phyloP scores from a whole-genome alignment of 2,329 filamentous ascomycete genomes.

The Dothideomycetes sp. region DNA sequence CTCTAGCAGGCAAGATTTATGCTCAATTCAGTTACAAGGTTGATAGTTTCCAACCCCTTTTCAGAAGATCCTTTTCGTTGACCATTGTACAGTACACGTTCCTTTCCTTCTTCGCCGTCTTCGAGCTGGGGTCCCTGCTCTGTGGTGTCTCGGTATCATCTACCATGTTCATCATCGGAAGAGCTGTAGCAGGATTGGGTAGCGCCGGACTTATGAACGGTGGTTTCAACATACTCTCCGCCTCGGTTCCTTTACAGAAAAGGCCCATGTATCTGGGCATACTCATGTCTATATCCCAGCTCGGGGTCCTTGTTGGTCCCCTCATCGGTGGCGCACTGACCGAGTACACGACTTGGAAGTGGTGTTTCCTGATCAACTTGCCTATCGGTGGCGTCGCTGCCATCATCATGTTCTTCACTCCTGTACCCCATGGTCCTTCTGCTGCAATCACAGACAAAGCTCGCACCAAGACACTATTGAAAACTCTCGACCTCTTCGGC shows the following conservation, averaged over 20 bases:
- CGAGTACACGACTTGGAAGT: slow-evolving; percentile 37
- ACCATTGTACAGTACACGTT: slow-evolving; percentile 46
- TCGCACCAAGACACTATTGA: slow-evolving; percentile 31
- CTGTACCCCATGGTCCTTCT: slow-evolving; percentile 21
- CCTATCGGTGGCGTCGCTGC: slow-evolving; percentile 34
- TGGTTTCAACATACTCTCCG: slow-evolving; percentile 41
- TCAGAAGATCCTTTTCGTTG: no score
- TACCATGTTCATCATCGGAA: slow-evolving; percentile 45
- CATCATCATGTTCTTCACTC: slow-evolving; percentile 27
- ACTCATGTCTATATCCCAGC: slow-evolving; percentile 30
- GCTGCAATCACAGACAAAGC: slow-evolving; percentile 25
- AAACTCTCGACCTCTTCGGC: slow-evolving; percentile 40
- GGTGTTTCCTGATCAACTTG: slow-evolving; percentile 19
- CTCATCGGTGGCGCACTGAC: slow-evolving; percentile 30
- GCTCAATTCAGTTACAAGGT: slow-evolving; percentile 43
- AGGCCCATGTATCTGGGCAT: slow-evolving; percentile 36
- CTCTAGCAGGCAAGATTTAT: slow-evolving; percentile 48
- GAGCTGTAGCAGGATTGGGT: slow-evolving; percentile 46
- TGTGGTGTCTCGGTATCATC: slow-evolving; percentile 43
- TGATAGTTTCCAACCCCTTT: no score
- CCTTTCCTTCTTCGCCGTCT: slow-evolving; percentile 38
- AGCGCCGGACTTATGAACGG: slow-evolving; percentile 38
- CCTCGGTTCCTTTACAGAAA: slow-evolving; percentile 36
- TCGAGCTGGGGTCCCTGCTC: slow-evolving; percentile 45
- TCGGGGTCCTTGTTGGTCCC: slow-evolving; percentile 33